Percentiles rank a stretch among this genome's conserved stretches.
Conservation (phyloP, 2,329 filamentous ascomycete species). For the Dryadomyces quercus-mongolicae region DNA sequence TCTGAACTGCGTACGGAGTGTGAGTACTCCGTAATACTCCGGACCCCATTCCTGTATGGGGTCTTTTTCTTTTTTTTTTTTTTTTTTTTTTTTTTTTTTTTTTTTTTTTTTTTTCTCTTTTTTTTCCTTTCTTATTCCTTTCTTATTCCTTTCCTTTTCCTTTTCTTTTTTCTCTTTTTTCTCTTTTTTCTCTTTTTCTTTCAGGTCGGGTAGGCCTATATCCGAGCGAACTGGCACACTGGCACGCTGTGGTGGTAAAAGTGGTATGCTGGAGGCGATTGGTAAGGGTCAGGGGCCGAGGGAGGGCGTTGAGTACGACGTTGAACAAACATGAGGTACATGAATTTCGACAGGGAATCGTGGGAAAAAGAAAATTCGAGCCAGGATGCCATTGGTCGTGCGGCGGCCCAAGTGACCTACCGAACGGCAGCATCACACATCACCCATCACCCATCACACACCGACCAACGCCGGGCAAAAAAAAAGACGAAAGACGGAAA, state of each 20-base stretch:
- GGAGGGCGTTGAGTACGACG: background rate
- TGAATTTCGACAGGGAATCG: background rate
- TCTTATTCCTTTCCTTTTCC: too few species aligned
- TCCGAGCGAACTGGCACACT: background rate
- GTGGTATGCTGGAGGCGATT: background rate
- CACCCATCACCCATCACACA: background rate
- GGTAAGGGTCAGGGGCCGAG: background rate
- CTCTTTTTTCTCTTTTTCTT: too few species aligned
- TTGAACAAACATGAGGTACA: background rate
- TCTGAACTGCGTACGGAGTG: too few species aligned
- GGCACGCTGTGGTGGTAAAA: background rate
- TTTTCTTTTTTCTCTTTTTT: too few species aligned
- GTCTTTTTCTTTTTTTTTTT: too few species aligned
- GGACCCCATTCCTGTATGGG: too few species aligned
- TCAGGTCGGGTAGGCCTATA: background rate
- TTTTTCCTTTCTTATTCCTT: too few species aligned
- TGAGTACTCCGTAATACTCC: too few species aligned
- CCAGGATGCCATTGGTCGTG: background rate
- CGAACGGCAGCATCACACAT: background rate
- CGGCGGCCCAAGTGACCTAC: background rate
- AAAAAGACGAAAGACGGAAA: background rate
- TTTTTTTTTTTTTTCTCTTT: too few species aligned
- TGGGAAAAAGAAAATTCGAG: background rate
- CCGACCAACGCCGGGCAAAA: background rate
- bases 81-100: too few species aligned